Base-by-base conservation (phyloP, 1,284 basidiomycete genomes). In the Cystobasidium pallidum region DNA sequence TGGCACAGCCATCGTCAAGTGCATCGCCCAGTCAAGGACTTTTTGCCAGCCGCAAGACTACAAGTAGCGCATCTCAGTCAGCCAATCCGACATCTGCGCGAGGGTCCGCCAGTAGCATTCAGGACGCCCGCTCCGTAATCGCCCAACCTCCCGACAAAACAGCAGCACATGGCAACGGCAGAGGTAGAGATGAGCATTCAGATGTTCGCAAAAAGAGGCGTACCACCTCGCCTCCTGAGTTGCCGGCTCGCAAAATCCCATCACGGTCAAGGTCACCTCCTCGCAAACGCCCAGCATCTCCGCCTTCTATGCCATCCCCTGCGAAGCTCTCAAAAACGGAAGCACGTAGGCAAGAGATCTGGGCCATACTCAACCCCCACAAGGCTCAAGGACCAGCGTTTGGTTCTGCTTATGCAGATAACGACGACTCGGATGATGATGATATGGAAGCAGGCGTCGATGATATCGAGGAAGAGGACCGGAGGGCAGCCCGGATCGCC, bases 371-470 rank as follows among this genome's bases (percentile, higher is more conserved):
- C 19, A 66, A 64, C 49, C 68, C 54, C 11, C 45, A 57, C 57
- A 55, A 59, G 24, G 63, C 45, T 4, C 11, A 55, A 43, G 30
- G 24, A 28, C 28, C 59, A 6, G 34, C 2, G 2, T 71, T 34
- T 41, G 43, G 52, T 47, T 17, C 34, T 24, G n/a, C 24, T 11
- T 49, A 45, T 39, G n/a, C 32, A 55, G 34, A 43, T 17, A 62
- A 72, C 39, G 66, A 68, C n/a, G 7, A 51, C 13, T 70, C 66
- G 0, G 58, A 61, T 26, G 73, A 61, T 26, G 73, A 74, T 39
- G 70, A 72, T 30, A 74, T 74, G 73, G 73, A 74, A 63, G 73
- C 73, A 13, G 67, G 65, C 17, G 49, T 58, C 36, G 62, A 55
- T 30, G 73, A 74, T 26, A 39, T 74, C 13, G 64, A 68, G 45